Evolutionary conservation across 768 basidiomycete genomes (phyloP).

Genomic region (Suillus weaverae): DNA sequence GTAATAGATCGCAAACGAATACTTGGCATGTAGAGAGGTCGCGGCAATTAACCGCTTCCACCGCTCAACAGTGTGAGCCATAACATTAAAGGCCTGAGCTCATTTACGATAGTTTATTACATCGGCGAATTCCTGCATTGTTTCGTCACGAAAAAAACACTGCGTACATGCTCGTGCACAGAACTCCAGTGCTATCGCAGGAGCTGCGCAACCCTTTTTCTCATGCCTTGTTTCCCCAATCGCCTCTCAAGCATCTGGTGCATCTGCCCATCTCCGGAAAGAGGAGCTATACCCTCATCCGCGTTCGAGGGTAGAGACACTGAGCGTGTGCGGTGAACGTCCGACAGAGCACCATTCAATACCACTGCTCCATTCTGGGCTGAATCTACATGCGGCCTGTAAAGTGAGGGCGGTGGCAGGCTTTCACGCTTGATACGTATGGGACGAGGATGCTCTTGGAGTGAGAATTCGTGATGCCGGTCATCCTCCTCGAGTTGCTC

Average conservation of each 20-base stretch:
- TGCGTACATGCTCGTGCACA: neutral
- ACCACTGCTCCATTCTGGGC: neutral
- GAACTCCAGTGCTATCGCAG: constrained; percentile 13
- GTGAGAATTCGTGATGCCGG: constrained; percentile 15
- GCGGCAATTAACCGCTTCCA: neutral
- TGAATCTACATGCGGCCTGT: neutral
- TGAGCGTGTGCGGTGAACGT: neutral
- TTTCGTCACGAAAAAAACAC: neutral
- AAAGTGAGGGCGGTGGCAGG: neutral
- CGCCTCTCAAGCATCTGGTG: constrained; percentile 13
- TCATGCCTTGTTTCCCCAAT: constrained; percentile 19
- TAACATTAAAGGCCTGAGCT: neutral
- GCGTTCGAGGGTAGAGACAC: neutral
- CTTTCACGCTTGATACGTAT: neutral
- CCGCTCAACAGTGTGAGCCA: neutral
- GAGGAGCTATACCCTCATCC: neutral
- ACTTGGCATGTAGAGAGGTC: neutral
- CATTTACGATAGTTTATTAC: neutral
- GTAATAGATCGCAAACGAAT: neutral
- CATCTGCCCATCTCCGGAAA: constrained; percentile 10
- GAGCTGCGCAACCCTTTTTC: constrained; percentile 10
- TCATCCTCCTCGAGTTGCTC: neutral
- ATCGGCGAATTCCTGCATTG: neutral
- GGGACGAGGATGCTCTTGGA: neutral
- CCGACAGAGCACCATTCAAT: neutral